These are phyloP conservation scores for Taiozyma onychis DNA, from an alignment of 1,139 yeast genomes.

Conservation along the genomic window DNA sequence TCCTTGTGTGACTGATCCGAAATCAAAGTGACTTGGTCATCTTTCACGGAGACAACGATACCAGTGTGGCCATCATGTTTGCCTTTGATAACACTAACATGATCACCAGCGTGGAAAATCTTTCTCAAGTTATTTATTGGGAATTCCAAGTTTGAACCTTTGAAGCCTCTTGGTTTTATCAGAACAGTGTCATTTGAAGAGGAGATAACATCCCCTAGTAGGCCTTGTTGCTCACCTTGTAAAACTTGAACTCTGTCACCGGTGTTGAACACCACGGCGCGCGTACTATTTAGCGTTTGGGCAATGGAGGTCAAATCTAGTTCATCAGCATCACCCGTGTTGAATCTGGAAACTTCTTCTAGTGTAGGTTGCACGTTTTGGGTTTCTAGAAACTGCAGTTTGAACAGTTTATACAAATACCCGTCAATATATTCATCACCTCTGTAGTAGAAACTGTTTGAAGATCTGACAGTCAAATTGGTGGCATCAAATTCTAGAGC, in stretches of 20 bases:
- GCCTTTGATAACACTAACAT: slow-evolving; percentile 89
- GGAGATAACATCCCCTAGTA: slow-evolving; percentile 72
- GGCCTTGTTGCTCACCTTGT: slow-evolving; percentile 90
- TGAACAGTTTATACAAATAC: slow-evolving; percentile 78
- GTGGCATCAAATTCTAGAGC: slow-evolving; percentile 60
- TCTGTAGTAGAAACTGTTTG: slow-evolving; percentile 66
- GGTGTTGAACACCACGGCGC: slow-evolving; percentile 67
- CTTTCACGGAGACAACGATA: slow-evolving; percentile 75
- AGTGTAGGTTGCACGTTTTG: slow-evolving; percentile 82
- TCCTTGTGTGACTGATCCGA: slow-evolving; percentile 87
- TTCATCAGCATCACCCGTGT: slow-evolving; percentile 60
- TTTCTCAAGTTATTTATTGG: slow-evolving; percentile 82
- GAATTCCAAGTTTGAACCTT: slow-evolving; percentile 51
- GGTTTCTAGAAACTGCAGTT: slow-evolving; percentile 73
- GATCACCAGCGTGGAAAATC: slow-evolving; percentile 88
- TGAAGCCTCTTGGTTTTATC: slow-evolving; percentile 41
- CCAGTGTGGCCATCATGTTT: slow-evolving; percentile 93
- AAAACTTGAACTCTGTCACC: slow-evolving; percentile 92
- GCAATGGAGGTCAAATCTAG: slow-evolving; percentile 84
- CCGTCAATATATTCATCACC: slow-evolving; percentile 92
- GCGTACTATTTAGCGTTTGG: slow-evolving; percentile 67
- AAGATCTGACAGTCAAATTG: slow-evolving; percentile 63
- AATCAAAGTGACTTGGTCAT: slow-evolving; percentile 82
- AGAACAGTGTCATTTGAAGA: slow-evolving; percentile 38
- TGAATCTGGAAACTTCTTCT: slow-evolving; percentile 84